Evolutionary conservation across 208 protist species (phyloP), one percentile per base, ranked within the genome.

Genomic region (Crithidia sp.): DNA sequence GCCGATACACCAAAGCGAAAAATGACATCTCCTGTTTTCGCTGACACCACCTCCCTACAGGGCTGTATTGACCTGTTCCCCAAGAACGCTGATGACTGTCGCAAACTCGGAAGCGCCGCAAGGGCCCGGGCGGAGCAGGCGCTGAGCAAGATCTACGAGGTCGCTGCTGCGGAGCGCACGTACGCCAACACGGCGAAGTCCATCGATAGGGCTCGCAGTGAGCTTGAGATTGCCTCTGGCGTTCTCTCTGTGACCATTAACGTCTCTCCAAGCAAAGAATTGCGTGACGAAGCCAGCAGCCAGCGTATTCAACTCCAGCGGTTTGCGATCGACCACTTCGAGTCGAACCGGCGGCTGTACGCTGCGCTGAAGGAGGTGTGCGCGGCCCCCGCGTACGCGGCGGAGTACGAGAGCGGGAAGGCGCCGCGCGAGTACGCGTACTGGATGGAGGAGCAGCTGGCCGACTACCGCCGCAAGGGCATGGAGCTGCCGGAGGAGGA

Each of bases 311-410:
- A 28, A 28, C 28, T 28, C 28, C 28, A 89, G 67, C 79, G 57
- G 3, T 95, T 91, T 68, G 62, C 68, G 39, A 94, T 93, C 61
- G 88, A 92, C 58, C 62, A 88, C 61, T 88, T 95, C 57, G 74
- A 86, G 66, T 85, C 81, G 19, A 92, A 94, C 77, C 81, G 82
- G 49, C 68, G 67, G 12, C 59, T 96, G 45, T 96, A 89, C 77
- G 62, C 86, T 40, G 82, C 84, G 16, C 71, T 94, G n/a, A 90
- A 89, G 54, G 57, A 67, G 10, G 66, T 93, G 64, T 57, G 63
- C 50, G 41, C 49, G 17, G 67, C 59, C 17, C 45, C 75, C 12
- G n/a, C 63, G 19, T 92, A 90, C 69, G 14, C 74, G 60, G 37
- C 58, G 4, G 80, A 86, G 65, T 93, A 90, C 67, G 45, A 58